Evolutionary conservation across 306 rosid genomes (phyloP).

Genomic region (Mimosa bimucronata): DNA sequence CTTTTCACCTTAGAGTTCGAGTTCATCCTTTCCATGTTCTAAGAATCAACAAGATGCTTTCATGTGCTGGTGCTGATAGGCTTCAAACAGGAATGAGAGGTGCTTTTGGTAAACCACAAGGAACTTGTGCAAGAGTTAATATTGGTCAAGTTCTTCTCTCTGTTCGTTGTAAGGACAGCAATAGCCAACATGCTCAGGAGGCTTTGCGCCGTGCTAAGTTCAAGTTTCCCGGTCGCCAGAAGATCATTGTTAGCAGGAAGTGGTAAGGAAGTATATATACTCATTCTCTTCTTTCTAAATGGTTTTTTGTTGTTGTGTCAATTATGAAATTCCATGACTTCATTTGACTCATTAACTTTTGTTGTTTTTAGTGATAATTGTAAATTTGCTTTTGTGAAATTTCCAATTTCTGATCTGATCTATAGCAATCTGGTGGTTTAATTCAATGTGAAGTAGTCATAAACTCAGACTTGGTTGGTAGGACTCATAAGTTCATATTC

Average conservation of each 20-base stretch:
- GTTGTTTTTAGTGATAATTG: neutral
- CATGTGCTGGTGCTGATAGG: constrained; percentile 94
- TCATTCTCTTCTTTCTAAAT: neutral
- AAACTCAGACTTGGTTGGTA: neutral
- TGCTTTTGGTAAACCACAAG: constrained; percentile 85
- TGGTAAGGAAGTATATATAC: constrained; percentile 44
- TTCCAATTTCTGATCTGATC: neutral
- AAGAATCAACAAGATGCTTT: constrained; percentile 87
- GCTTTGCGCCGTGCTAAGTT: constrained; percentile 83
- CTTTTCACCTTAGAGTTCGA: constrained; percentile 79
- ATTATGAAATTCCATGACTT: neutral
- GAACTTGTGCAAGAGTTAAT: constrained; percentile 76
- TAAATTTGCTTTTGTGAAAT: neutral
- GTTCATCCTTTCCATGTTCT: constrained; percentile 89
- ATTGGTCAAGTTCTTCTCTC: constrained; percentile 82
- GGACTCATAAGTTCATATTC: neutral
- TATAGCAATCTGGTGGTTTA: neutral
- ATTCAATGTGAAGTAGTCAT: neutral
- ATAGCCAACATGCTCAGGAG: constrained; percentile 66
- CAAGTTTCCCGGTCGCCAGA: constrained; percentile 77
- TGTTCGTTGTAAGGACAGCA: constrained; percentile 68
- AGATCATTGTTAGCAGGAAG: constrained; percentile 79
- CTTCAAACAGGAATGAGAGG: constrained; percentile 92
- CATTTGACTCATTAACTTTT: neutral
- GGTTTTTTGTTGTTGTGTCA: neutral